phyloP scores from a whole-genome alignment of 371 early-diverging fungal genomes.

The Mucor racemosus region DNA sequence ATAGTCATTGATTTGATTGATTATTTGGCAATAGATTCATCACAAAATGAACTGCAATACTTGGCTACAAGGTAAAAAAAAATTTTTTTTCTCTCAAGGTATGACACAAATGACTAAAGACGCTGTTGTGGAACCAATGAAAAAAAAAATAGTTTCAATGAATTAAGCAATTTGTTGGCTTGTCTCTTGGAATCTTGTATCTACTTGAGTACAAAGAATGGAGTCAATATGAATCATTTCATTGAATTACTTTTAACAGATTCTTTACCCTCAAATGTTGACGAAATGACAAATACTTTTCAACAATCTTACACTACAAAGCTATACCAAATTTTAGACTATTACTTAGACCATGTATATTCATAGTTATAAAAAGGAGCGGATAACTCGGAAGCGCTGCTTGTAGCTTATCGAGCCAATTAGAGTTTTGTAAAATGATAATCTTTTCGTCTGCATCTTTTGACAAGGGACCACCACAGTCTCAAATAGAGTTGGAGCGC shows the following conservation, averaged over 20 bases:
- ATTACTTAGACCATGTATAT: slow-evolving; percentile 7
- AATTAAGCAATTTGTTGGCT: slow-evolving; percentile 12
- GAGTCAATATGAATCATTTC: slow-evolving; percentile 2
- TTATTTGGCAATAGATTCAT: neutral
- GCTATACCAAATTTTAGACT: slow-evolving; percentile 12
- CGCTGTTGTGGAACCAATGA: slow-evolving; percentile 16
- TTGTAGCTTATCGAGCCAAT: slow-evolving; percentile 17
- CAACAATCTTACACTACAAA: slow-evolving; percentile 1
- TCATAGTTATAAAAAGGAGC: neutral
- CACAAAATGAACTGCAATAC: slow-evolving; percentile 7
- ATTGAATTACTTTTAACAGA: slow-evolving; percentile 19
- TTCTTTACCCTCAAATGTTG: neutral
- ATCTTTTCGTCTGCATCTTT: slow-evolving; percentile 4
- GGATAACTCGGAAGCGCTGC: slow-evolving; percentile 15
- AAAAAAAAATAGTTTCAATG: neutral
- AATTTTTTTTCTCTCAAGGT: slow-evolving; percentile 5
- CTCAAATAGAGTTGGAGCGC: slow-evolving; percentile 1
- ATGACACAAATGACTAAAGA: slow-evolving; percentile 13
- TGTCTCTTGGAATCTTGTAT: slow-evolving; percentile 11
- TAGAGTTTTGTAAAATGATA: neutral
- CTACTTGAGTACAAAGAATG: slow-evolving; percentile 7
- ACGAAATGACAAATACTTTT: neutral
- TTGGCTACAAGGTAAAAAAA: slow-evolving; percentile 10
- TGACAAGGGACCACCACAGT: slow-evolving; percentile 18
- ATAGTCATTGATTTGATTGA: slow-evolving; percentile 32